Evolutionary conservation across 1,284 basidiomycete species (phyloP).

Genomic region (Trichosporon ovoides): DNA sequence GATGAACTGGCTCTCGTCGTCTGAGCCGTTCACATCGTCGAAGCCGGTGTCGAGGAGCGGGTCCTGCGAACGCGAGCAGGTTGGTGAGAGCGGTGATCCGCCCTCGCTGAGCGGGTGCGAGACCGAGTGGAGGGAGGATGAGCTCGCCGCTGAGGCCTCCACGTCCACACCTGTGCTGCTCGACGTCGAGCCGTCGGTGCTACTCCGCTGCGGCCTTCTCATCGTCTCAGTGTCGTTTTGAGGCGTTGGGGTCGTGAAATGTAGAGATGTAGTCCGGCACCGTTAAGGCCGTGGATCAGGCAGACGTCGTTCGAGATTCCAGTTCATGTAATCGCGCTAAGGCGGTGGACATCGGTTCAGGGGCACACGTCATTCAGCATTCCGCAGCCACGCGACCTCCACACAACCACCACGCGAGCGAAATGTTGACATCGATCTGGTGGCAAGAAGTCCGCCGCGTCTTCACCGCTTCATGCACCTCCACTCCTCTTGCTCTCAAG

Average conservation of each 20-base stretch:
- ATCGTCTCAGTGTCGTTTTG: neutral
- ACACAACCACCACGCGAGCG: neutral
- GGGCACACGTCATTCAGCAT: neutral
- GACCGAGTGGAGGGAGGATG: neutral
- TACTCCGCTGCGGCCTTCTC: neutral
- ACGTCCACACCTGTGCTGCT: neutral
- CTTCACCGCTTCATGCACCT: neutral
- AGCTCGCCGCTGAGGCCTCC: neutral
- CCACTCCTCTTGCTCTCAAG: neutral
- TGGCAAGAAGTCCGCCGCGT: neutral
- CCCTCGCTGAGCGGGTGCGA: neutral
- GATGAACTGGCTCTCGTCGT: neutral
- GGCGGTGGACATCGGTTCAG: neutral
- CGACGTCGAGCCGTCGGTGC: neutral
- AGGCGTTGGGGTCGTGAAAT: neutral
- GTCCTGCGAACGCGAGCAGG: neutral
- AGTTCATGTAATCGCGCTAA: neutral
- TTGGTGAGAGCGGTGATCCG: neutral
- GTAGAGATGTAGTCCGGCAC: too few species aligned
- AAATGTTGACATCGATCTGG: conserved; percentile 1
- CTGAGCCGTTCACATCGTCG: neutral
- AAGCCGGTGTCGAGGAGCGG: neutral
- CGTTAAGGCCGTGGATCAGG: neutral
- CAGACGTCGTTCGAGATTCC: neutral
- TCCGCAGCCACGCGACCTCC: neutral